These are phyloP conservation scores for Macrophomina tecta DNA, from an alignment of 2,329 filamentous ascomycete species.

Conservation along the genomic window DNA sequence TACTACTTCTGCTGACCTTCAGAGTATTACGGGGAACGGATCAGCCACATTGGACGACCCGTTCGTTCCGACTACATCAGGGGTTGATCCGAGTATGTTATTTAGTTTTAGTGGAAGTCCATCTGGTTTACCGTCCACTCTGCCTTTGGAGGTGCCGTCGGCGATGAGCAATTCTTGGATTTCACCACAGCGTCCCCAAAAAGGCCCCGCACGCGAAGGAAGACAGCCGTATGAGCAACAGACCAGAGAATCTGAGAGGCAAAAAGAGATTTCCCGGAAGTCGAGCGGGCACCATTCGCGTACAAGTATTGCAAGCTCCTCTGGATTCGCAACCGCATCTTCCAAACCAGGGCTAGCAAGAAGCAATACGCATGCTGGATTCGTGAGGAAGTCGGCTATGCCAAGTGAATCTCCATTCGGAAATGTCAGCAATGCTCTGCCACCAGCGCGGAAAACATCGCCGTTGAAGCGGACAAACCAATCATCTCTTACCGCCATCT, in stretches of 20 bases:
- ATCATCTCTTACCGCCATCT: slow-evolving; percentile 52
- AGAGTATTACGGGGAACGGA: slow-evolving; percentile 10
- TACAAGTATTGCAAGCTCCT: slow-evolving; percentile 48
- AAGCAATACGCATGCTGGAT: slow-evolving; percentile 54
- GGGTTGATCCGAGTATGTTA: slow-evolving; percentile 56
- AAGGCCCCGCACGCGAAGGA: slow-evolving; percentile 30
- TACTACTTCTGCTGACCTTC: slow-evolving; percentile 20
- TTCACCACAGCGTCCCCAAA: slow-evolving; percentile 34
- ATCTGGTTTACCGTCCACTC: not conserved
- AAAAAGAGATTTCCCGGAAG: slow-evolving; percentile 41
- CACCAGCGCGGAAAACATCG: slow-evolving; percentile 48
- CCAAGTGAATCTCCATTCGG: slow-evolving; percentile 33
- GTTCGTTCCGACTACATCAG: slow-evolving; percentile 45
- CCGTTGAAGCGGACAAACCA: slow-evolving; percentile 53
- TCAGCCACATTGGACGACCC: slow-evolving; percentile 25
- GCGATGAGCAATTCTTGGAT: not conserved
- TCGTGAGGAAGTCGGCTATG: slow-evolving; percentile 28
- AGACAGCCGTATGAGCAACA: slow-evolving; percentile 50
- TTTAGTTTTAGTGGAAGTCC: slow-evolving; percentile 45
- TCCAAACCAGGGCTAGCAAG: slow-evolving; percentile 46
- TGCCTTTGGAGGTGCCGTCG: not conserved
- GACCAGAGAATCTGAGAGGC: slow-evolving; percentile 41
- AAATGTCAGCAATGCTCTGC: not conserved
- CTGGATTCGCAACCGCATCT: slow-evolving; percentile 40
- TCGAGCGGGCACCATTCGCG: slow-evolving; percentile 43